Evolutionary conservation across 352 stramenopile genomes (phyloP), one percentile per base, ranked within the genome.

Genomic region (Globisporangium iwayamae): DNA sequence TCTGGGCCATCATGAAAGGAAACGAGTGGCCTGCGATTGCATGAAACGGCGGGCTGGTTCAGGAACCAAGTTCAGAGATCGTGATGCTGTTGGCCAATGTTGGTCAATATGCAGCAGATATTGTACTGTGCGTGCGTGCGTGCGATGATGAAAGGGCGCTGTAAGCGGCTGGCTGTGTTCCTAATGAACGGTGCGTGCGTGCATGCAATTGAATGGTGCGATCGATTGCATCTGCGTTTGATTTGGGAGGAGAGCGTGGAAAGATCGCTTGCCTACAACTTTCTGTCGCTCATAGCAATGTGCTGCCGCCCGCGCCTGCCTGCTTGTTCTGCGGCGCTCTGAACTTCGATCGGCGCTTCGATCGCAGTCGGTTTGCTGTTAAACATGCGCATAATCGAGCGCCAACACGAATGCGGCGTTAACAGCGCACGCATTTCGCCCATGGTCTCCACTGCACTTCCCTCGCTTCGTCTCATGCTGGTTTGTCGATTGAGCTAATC

Each of bases 41-140:
- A 48, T 22, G 43, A 48, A 48, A 48, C 43, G 16, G 43, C 43
- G 18, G 6, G 18, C 18, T 48, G 43, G 43, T 20, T 48, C 43
- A 48, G 43, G 22, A 47, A 48, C 43, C 16, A 48, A 48, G 43
- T 48, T 48, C 43, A 48, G 16, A 48, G 43, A 48, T 48, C 16
- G 43, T 18, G 43, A 48, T 48, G 43, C 16, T 48, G 16, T 48
- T 48, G 43, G 43, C 43, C 18, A 16, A 47, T 47, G 25, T 28
- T 28, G 25, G 25, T 28, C 25, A 28, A 14, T n/a, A 9, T 9
- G 2, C 13, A n/a, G n/a, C 14, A 45, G 41, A 47, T 47, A 20
- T 16, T 7, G 39, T 46, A 46, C 39, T n/a, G 43, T 48, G 7
- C 18, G 43, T 48, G 7, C 18, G 43, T 48, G 25, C 25, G 25